These are phyloP conservation scores for Prunus salicina DNA, from an alignment of 306 rosid species.

Conservation along the genomic window DNA sequence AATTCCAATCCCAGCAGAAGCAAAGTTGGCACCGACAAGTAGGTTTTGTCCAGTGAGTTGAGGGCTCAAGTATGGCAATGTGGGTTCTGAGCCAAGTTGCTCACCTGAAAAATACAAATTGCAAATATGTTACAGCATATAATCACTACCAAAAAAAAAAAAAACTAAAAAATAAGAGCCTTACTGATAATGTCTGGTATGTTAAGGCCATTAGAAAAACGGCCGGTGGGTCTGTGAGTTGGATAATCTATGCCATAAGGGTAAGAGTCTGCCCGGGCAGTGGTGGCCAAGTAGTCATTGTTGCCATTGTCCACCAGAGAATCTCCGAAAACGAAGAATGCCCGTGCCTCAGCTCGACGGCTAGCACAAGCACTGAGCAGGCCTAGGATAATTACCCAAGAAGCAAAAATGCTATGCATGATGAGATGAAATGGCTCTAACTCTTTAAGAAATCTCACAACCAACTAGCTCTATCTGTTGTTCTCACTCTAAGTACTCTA, in stretches of 20 bases:
- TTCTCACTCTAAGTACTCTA: background rate
- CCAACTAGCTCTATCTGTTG: background rate
- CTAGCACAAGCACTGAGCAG: slow-evolving; percentile 16
- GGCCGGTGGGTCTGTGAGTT: slow-evolving; percentile 63
- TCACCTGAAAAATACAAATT: slow-evolving; percentile 43
- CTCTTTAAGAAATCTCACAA: background rate
- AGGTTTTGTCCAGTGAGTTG: slow-evolving; percentile 49
- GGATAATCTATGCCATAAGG: slow-evolving; percentile 87
- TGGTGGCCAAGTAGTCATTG: slow-evolving; percentile 64
- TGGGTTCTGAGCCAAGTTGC: slow-evolving; percentile 67
- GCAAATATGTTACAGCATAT: background rate
- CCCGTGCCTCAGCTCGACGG: slow-evolving; percentile 48
- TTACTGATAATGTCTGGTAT: slow-evolving; percentile 78
- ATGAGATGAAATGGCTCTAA: slow-evolving; percentile 13
- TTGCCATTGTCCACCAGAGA: slow-evolving; percentile 80
- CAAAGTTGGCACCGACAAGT: slow-evolving; percentile 82
- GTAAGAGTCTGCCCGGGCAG: slow-evolving; percentile 63
- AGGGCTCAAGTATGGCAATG: slow-evolving; percentile 82
- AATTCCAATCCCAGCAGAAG: slow-evolving; percentile 91
- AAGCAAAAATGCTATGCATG: slow-evolving; percentile 34
- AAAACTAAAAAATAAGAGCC: background rate
- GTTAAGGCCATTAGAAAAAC: slow-evolving; percentile 79
- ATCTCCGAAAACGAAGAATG: slow-evolving; percentile 83
- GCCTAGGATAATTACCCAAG: slow-evolving; percentile 17
- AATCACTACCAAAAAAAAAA: background rate